A percentile compares a stretch with the other conserved stretches of the same genome.
These are phyloP conservation scores for Medicago lupulina DNA, from an alignment of 306 rosid genomes.

Conservation along the genomic window DNA sequence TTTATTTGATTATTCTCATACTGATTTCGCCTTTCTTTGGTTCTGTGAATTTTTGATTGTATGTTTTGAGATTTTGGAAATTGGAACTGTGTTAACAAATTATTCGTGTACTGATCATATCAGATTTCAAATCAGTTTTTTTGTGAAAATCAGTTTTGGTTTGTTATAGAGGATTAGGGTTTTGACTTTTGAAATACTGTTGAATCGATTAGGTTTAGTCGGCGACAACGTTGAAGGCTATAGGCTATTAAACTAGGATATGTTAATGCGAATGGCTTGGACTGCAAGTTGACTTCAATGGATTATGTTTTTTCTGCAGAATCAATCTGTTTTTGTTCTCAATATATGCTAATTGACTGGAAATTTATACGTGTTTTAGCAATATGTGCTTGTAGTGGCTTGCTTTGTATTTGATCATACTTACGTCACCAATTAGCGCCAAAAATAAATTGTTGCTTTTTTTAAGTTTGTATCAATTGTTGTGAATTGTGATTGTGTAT, in stretches of 20 bases:
- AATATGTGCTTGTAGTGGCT: constrained; percentile 26
- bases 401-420: constrained; percentile 14
- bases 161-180: too few relatives aligned
- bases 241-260: too few relatives aligned
- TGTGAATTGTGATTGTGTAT: background rate
- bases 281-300: background rate
- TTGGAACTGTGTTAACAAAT: too few relatives aligned
- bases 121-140: too few relatives aligned
- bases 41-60: background rate
- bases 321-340: constrained; percentile 4
- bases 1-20: background rate
- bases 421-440: background rate
- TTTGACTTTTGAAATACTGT: background rate
- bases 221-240: too few relatives aligned
- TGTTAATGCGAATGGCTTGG: constrained; percentile 5
- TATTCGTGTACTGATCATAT: too few relatives aligned
- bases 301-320: constrained; percentile 1
- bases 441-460: background rate
- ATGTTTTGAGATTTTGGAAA: background rate
- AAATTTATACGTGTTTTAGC: background rate
- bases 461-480: constrained; percentile 25
- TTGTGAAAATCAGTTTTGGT: too few relatives aligned
- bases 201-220: background rate
- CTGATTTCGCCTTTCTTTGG: too few relatives aligned
- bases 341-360: constrained; percentile 5